Base-by-base conservation (phyloP, 1,284 basidiomycete genomes). In the Vanrija pseudolonga region DNA sequence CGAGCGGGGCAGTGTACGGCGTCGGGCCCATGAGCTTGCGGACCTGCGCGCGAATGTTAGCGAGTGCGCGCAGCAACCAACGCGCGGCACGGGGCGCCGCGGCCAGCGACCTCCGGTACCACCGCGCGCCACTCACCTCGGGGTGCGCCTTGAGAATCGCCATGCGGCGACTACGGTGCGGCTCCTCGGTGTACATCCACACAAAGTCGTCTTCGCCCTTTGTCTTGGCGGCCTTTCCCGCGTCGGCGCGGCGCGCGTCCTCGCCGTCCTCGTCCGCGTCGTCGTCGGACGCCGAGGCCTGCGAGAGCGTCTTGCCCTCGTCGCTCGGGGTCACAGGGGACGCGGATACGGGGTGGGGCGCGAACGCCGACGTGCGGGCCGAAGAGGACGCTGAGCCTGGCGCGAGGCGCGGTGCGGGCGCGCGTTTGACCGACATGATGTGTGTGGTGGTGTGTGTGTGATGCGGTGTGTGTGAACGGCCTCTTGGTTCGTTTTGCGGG, bases 141-240 rank as follows among this genome's bases (percentile, higher is more conserved):
- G 95, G 95, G 71, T 98, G 93, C 0, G 88, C 87, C 71, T 94
- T 93, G 77, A 98, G 83, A 57, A 98, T 97, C 9, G 85, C 89
- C 78, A 85, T 85, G 46, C 95, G 80, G 45, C 95, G 80, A 19
- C 86, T 85, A 28, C 93, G 83, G 74, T 98, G 96, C 6, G 95
- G 95, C 73, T 98, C 96, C 76, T 98, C 95, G 1, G 91, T 97
- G 83, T 96, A 89, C 53, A 95, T 77, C 95, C 95, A 98, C 26
- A 98, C 79, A 67, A 93, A 93, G 66, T 93, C 90, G 1, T 81
- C 62, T 11, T 65, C 67, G 11, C 53, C 28, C 44, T 53, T 45
- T 23, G 47, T 43, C 17, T 45, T 18, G 15, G 32, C 51, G 7
- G 20, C 24, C 46, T 43, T 48, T 40, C 51, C 37, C 20, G 22